Evolutionary conservation across 2,329 filamentous ascomycete genomes (phyloP).

Genomic region (Plectosphaerella plurivora): DNA sequence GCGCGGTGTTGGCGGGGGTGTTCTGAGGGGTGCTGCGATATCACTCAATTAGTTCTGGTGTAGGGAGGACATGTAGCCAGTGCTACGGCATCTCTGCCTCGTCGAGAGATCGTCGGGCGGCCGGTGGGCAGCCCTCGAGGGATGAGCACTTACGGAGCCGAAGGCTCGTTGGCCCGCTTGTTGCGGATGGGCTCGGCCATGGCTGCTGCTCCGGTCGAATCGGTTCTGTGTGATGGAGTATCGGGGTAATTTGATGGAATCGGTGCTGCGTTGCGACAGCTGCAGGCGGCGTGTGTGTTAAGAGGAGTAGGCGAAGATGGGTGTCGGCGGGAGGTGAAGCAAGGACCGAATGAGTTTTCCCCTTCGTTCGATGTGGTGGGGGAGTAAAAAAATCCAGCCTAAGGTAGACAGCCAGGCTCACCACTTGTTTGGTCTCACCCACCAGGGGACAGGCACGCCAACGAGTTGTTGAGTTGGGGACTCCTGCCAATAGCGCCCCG

Average conservation of each 20-base stretch:
- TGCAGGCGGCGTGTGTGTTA: constrained; percentile 5
- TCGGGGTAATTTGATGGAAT: no score
- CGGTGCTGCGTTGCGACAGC: not conserved
- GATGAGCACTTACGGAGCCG: constrained; percentile 50
- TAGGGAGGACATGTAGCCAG: not conserved
- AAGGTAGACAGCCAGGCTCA: constrained; percentile 1
- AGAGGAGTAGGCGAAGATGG: constrained; percentile 3
- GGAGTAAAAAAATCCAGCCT: constrained; percentile 9
- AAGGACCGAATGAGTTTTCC: constrained; percentile 5
- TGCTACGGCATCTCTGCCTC: not conserved
- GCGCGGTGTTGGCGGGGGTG: constrained; percentile 90
- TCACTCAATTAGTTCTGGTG: constrained; percentile 4
- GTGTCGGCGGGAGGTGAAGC: not conserved
- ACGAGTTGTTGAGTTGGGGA: constrained; percentile 5
- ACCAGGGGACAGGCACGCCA: constrained; percentile 5
- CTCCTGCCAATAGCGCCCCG: constrained; percentile 1
- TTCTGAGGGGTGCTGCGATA: constrained; percentile 85
- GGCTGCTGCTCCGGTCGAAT: constrained; percentile 8
- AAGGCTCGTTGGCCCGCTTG: constrained; percentile 52
- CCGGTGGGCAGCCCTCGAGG: constrained; percentile 2
- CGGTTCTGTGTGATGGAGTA: not conserved
- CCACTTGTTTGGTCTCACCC: not conserved
- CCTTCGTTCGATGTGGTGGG: constrained; percentile 12
- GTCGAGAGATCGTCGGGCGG: not conserved
- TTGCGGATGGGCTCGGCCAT: constrained; percentile 64